phyloP scores from a whole-genome alignment of 768 basidiomycete species.

The Panellus pusillus region DNA sequence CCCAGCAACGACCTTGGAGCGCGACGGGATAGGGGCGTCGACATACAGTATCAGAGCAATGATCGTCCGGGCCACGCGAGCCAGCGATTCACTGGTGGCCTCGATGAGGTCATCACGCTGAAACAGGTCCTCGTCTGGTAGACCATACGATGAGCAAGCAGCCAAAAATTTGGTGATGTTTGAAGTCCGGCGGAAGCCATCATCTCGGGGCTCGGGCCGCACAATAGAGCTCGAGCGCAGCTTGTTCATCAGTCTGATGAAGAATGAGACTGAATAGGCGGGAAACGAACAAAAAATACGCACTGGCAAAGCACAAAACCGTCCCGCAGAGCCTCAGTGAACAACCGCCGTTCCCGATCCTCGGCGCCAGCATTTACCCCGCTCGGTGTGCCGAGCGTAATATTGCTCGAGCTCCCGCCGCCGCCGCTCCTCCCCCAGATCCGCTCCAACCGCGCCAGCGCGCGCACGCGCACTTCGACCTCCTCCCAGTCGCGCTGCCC shows the following conservation, averaged over 20 bases:
- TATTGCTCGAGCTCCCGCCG: constrained; percentile 42
- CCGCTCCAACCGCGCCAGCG: constrained; percentile 66
- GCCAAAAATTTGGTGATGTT: constrained; percentile 82
- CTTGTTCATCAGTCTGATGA: constrained; percentile 72
- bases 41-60: constrained; percentile 64
- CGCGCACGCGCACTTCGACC: constrained; percentile 65
- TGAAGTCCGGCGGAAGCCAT: constrained; percentile 61
- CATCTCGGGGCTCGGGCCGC: constrained; percentile 65
- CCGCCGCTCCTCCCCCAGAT: constrained; percentile 72
- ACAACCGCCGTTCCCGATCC: constrained; percentile 72
- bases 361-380: constrained; percentile 57
- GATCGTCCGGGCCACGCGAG: constrained; percentile 74
- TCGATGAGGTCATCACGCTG: constrained; percentile 67
- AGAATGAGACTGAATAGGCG: constrained; percentile 19
- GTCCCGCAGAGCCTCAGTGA: constrained; percentile 76
- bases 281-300: constrained; percentile 37
- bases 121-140: constrained; percentile 65
- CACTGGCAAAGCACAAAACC: constrained; percentile 90
- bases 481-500: constrained; percentile 68
- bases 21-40: constrained; percentile 50
- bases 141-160: constrained; percentile 66
- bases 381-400: constrained; percentile 32
- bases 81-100: constrained; percentile 57
- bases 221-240: constrained; percentile 61
- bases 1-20: constrained; percentile 47